These are phyloP conservation scores for Fragaria vesca DNA, from an alignment of 306 rosid genomes.

Conservation along the genomic window DNA sequence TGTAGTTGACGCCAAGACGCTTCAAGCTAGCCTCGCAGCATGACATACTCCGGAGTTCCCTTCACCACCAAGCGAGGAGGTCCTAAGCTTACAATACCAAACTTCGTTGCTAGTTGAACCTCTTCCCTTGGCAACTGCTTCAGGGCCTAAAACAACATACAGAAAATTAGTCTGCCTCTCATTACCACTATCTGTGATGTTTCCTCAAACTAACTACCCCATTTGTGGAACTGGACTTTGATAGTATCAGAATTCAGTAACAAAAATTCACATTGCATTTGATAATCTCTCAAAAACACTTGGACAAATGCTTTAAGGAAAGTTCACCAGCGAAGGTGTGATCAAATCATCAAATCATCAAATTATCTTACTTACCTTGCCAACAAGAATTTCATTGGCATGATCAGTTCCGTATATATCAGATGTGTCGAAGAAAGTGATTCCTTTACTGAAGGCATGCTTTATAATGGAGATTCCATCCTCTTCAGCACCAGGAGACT, in stretches of 20 bases:
- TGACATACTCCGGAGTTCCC: conserved; percentile 76
- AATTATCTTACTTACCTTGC: conserved; percentile 24
- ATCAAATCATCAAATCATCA: too few relatives aligned
- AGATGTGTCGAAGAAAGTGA: conserved; percentile 40
- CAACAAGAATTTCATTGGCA: conserved; percentile 37
- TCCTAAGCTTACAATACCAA: conserved; percentile 43
- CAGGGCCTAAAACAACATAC: conserved; percentile 44
- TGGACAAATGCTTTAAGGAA: neutral
- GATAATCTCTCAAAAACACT: neutral
- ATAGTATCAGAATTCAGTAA: neutral
- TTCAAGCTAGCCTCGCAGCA: conserved; percentile 68
- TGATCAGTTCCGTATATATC: conserved; percentile 24
- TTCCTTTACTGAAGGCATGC: conserved; percentile 34
- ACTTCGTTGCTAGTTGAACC: conserved; percentile 67
- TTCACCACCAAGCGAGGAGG: conserved; percentile 42
- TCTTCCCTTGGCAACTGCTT: conserved; percentile 68
- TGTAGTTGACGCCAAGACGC: conserved; percentile 69
- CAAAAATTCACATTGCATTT: neutral
- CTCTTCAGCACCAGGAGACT: conserved; percentile 30
- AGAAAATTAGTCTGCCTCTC: neutral
- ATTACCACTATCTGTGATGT: neutral
- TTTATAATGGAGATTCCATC: conserved; percentile 31
- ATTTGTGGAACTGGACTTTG: too few relatives aligned
- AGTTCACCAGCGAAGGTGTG: neutral
- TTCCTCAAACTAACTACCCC: too few relatives aligned